These are phyloP conservation scores for Coemansia reversa DNA, from an alignment of 192 early-diverging fungal genomes.

Conservation along the genomic window DNA sequence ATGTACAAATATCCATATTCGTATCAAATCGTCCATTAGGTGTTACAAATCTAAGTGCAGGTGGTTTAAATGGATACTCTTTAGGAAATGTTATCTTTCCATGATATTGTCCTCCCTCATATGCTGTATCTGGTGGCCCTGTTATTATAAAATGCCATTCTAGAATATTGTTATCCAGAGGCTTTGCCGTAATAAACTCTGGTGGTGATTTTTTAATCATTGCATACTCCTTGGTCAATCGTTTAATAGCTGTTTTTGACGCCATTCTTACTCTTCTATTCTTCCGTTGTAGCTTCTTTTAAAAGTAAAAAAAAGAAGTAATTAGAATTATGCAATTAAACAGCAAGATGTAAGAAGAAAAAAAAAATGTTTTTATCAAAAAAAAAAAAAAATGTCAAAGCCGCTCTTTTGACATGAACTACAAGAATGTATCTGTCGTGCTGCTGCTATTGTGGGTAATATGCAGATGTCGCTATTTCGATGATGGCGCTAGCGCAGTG, in stretches of 20 bases:
- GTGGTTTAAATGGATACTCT: conserved; percentile 95
- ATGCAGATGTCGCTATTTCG: no score
- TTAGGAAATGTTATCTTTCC: conserved; percentile 88
- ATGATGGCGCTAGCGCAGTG: conserved; percentile 12
- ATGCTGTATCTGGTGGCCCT: conserved; percentile 84
- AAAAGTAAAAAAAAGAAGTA: no score
- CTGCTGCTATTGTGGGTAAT: no score
- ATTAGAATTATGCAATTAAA: neutral
- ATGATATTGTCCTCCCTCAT: conserved; percentile 84
- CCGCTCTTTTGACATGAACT: no score
- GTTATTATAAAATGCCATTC: conserved; percentile 97
- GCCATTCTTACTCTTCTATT: conserved; percentile 58
- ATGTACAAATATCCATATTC: conserved; percentile 92
- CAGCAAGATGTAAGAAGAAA: neutral
- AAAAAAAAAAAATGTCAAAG: no score
- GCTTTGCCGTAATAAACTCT: conserved; percentile 86
- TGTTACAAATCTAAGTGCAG: conserved; percentile 75
- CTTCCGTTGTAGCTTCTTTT: no score
- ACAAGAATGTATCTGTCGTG: neutral
- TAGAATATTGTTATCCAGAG: conserved; percentile 90
- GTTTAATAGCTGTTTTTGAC: conserved; percentile 70
- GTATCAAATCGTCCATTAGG: conserved; percentile 88
- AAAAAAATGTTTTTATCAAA: neutral
- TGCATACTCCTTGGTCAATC: conserved; percentile 75
- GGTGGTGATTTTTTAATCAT: conserved; percentile 77